A percentile compares a stretch with the other conserved stretches of the same genome.
phyloP scores from a whole-genome alignment of 768 basidiomycete species.

The Panus rudis region DNA sequence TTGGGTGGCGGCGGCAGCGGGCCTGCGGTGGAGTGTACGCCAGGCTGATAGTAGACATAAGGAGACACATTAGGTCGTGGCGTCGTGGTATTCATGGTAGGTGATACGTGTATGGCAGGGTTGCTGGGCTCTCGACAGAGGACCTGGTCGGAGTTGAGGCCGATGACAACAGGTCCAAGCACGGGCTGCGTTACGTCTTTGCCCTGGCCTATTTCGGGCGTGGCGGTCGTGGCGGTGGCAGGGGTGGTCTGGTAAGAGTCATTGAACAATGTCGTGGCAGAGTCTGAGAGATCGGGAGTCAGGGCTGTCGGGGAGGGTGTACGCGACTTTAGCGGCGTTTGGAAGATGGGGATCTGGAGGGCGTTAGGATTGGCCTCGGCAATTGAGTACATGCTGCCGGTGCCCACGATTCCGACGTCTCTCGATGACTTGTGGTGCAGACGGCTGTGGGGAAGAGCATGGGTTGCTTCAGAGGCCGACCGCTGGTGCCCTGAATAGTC shows the following conservation, averaged over 20 bases:
- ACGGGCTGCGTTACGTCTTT: slow-evolving; percentile 56
- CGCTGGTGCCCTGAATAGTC: slow-evolving; percentile 29
- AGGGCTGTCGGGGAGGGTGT: slow-evolving; percentile 22
- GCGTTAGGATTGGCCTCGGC: slow-evolving; percentile 10
- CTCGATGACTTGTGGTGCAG: slow-evolving; percentile 38
- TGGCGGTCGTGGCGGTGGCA: slow-evolving; percentile 20
- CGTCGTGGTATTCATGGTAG: background rate
- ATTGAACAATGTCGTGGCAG: slow-evolving; percentile 8
- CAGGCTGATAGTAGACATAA: slow-evolving; percentile 59
- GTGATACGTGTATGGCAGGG: background rate
- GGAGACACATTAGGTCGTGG: slow-evolving; percentile 19
- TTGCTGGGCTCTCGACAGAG: slow-evolving; percentile 1
- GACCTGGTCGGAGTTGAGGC: slow-evolving; percentile 27
- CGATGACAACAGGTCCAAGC: slow-evolving; percentile 55
- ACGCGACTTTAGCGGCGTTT: slow-evolving; percentile 26
- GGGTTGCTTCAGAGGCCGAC: slow-evolving; percentile 41
- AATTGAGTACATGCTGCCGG: slow-evolving; percentile 22
- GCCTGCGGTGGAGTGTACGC: slow-evolving; percentile 63
- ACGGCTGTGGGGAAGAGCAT: slow-evolving; percentile 9
- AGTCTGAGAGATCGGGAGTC: slow-evolving; percentile 15
- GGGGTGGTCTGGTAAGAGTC: slow-evolving; percentile 9
- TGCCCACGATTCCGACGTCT: slow-evolving; percentile 48
- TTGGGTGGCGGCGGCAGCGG: slow-evolving; percentile 68
- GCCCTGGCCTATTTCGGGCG: slow-evolving; percentile 55
- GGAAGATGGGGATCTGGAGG: slow-evolving; percentile 28